phyloP scores from a whole-genome alignment of 768 basidiomycete genomes.

The Xerocomus spinulosus region DNA sequence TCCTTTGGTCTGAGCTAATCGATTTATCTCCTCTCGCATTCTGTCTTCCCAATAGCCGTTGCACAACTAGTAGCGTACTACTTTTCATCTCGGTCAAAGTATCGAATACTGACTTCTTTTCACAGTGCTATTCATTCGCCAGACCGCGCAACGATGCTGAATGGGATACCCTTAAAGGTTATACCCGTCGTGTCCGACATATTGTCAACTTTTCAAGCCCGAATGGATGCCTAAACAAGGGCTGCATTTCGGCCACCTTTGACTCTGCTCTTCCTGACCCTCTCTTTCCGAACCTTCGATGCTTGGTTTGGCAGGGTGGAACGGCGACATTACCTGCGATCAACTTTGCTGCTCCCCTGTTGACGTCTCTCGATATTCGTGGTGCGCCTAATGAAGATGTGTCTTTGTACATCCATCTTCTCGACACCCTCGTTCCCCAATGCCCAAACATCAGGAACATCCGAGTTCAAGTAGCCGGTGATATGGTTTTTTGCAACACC shows the following conservation, averaged over 20 bases:
- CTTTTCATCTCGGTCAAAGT: background rate
- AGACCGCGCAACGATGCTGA: background rate
- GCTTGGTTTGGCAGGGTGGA: constrained; percentile 5
- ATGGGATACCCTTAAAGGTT: constrained; percentile 1
- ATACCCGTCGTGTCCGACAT: constrained; percentile 1
- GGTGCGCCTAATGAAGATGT: background rate
- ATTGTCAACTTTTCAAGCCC: background rate
- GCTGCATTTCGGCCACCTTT: background rate
- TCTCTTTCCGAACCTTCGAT: constrained; percentile 5
- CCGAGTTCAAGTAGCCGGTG: background rate
- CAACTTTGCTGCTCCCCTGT: background rate
- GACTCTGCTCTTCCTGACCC: background rate
- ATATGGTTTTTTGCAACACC: background rate
- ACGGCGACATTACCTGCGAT: background rate
- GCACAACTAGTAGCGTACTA: background rate
- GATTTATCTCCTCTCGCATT: background rate
- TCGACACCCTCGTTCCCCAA: background rate
- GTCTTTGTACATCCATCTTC: background rate
- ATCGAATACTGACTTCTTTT: background rate
- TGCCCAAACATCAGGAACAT: constrained; percentile 6
- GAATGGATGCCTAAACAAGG: background rate
- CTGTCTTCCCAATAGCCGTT: background rate
- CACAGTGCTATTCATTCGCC: background rate
- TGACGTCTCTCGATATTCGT: constrained; percentile 1
- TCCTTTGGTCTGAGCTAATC: background rate